Evolutionary conservation across 352 stramenopile species (phyloP), one percentile per base, ranked within the genome.

Genomic region (Pelagophyceae sp.): DNA sequence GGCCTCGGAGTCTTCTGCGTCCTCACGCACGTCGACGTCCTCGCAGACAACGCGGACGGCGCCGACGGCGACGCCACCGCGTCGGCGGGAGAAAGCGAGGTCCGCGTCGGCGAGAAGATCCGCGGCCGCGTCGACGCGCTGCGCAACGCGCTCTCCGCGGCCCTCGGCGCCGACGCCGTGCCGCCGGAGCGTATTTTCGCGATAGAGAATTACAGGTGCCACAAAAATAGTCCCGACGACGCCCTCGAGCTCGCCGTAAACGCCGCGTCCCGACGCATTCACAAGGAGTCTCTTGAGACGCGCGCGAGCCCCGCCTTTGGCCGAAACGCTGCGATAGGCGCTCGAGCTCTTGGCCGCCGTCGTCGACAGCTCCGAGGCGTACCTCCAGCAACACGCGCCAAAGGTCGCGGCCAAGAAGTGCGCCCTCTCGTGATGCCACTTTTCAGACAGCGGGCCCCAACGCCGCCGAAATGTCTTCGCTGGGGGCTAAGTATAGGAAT

Each of bases 1-100:
- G 67, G 67, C 38, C 33, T 74, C 38, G 67, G 23, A 33, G 6
- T 31, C 67, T 11, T 74, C 38, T 33, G 1, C 19, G 61, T 71
- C 61, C 61, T 71, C 19, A 71, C 61, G 2, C 61, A 71, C 61
- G 29, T 71, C 61, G 61, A 71, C 61, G 61, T 71, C 33, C 33
- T 45, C 61, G 61, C 15, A 5, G 29, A 15, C 23, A 67, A 67
- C 29, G 11, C 45, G 45, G 23, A 54, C 11, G 23, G 23, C 11
- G 45, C 45, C 45, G 23, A 11, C 45, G 45, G 11, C 45, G 45
- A 11, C 45, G 29, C 61, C 6, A 38, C 29, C 2, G 19, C 45
- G 11, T 23, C 45, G 11, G 45, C 45, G 11, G 29, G n/a, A 1
- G 29, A 27, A 5, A 38, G 2, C 2, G 19, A 35, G 61, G 6